A percentile compares a stretch with the other conserved stretches of the same genome.
Evolutionary conservation across 2,329 filamentous ascomycete species (phyloP).

Genomic region (Xylariaceae sp.): DNA sequence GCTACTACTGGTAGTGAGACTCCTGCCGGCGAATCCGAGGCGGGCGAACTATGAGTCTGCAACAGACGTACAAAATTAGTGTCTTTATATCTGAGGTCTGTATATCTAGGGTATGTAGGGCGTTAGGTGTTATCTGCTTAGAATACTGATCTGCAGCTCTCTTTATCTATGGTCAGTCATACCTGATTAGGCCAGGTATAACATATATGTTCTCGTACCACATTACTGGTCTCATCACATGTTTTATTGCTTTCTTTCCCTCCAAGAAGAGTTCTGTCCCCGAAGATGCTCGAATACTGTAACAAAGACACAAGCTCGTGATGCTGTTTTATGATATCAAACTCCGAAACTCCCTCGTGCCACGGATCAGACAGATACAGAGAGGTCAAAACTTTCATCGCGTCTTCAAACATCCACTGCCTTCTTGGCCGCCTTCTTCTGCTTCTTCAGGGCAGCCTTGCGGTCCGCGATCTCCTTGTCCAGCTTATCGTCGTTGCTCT

Average conservation of each 20-base stretch:
- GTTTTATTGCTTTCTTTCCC: too few relatives aligned
- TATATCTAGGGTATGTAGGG: constrained; percentile 2
- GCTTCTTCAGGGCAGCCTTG: constrained; percentile 53
- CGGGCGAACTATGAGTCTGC: constrained; percentile 12
- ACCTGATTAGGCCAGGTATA: too few relatives aligned
- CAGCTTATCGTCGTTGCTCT: constrained; percentile 47
- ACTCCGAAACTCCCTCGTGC: constrained; percentile 14
- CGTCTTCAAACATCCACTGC: constrained; percentile 38
- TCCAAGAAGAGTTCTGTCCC: too few relatives aligned
- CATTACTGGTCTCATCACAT: too few relatives aligned
- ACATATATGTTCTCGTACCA: too few relatives aligned
- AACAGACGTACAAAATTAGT: too few relatives aligned
- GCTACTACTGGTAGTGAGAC: constrained; percentile 22
- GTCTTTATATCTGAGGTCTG: not conserved
- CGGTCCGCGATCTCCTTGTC: constrained; percentile 56
- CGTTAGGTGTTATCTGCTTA: too few relatives aligned
- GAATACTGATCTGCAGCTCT: too few relatives aligned
- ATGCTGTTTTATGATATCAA: constrained; percentile 7
- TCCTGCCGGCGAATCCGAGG: not conserved
- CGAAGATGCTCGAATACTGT: not conserved
- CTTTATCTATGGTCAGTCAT: too few relatives aligned
- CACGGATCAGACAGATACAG: constrained; percentile 11
- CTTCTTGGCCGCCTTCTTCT: constrained; percentile 52
- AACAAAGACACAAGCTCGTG: constrained; percentile 3
- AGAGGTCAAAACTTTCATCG: not conserved